Percentiles rank a stretch among this genome's conserved stretches.
Conservation (phyloP, 164 flowering plant species). For the Protea cynaroides region DNA sequence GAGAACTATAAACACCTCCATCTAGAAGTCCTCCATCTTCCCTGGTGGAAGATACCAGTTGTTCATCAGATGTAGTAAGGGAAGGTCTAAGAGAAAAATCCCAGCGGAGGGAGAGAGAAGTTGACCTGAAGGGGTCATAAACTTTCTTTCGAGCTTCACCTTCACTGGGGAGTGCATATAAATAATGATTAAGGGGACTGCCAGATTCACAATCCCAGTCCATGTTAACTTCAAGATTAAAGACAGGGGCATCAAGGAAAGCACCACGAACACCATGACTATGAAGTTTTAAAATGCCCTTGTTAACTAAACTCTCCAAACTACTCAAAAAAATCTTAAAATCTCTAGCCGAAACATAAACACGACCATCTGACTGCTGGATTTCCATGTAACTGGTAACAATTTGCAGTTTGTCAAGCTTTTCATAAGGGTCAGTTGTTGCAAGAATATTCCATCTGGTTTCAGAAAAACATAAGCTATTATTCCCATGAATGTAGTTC, state of each 20-base stretch:
- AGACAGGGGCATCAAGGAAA: constrained; percentile 69
- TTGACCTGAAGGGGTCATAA: constrained; percentile 91
- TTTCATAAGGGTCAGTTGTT: constrained; percentile 93
- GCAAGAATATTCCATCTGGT: constrained; percentile 68
- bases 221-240: constrained; percentile 79
- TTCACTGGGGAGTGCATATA: constrained; percentile 80
- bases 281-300: constrained; percentile 50
- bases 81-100: constrained; percentile 68
- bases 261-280: constrained; percentile 34
- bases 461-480: constrained; percentile 52
- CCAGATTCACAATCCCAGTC: constrained; percentile 99
- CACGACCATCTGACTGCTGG: constrained; percentile 91
- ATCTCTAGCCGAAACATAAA: constrained; percentile 54
- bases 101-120: constrained; percentile 88
- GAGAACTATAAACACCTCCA: constrained; percentile 25
- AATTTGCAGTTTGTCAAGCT: constrained; percentile 73
- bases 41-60: constrained; percentile 26
- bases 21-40: too few species aligned
- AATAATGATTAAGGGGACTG: constrained; percentile 78
- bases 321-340: constrained; percentile 78
- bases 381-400: constrained; percentile 60
- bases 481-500: constrained; percentile 83
- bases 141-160: constrained; percentile 70
- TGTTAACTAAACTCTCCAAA: constrained; percentile 68
- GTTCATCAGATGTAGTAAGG: constrained; percentile 31